Percentiles rank a stretch among this genome's conserved stretches.
These are phyloP conservation scores for Rubia tinctorum DNA, from an alignment of 305 asterid genomes.

Conservation along the genomic window DNA sequence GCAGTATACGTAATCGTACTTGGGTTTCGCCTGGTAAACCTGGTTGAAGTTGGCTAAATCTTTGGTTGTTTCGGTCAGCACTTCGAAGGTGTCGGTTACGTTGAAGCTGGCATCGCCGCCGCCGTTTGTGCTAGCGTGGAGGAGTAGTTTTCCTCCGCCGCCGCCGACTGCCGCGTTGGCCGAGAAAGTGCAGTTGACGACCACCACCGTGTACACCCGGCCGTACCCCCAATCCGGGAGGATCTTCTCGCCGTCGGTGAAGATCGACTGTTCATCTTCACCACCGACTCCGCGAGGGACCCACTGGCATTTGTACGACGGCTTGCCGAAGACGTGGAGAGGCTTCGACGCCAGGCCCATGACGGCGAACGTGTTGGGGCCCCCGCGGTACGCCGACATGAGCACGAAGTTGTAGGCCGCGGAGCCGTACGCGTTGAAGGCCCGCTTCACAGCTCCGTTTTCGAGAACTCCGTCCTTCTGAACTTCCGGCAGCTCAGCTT, in stretches of 20 bases:
- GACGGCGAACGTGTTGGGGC: slow-evolving; percentile 53
- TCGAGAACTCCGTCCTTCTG: slow-evolving; percentile 16
- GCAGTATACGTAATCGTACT: slow-evolving; percentile 63
- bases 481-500: slow-evolving; percentile 5
- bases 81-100: slow-evolving; percentile 47
- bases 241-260: slow-evolving; percentile 44
- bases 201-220: slow-evolving; percentile 73
- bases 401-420: slow-evolving; percentile 61
- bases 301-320: slow-evolving; percentile 66
- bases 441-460: slow-evolving; percentile 46
- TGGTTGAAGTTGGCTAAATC: slow-evolving; percentile 32
- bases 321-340: slow-evolving; percentile 54
- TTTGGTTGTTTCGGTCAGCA: slow-evolving; percentile 32
- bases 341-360: slow-evolving; percentile 72
- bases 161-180: slow-evolving; percentile 20
- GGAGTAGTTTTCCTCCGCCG: slow-evolving; percentile 46
- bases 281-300: slow-evolving; percentile 23
- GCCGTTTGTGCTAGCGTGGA: slow-evolving; percentile 54
- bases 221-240: slow-evolving; percentile 93
- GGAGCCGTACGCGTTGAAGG: slow-evolving; percentile 52
- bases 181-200: slow-evolving; percentile 70
- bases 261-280: slow-evolving; percentile 10
- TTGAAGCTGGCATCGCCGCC: slow-evolving; percentile 33
- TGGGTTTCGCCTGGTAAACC: slow-evolving; percentile 28
- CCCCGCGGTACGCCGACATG: slow-evolving; percentile 85